Evolutionary conservation across 2,329 filamentous ascomycete species (phyloP).

Genomic region (Mycosphaerella sp.): DNA sequence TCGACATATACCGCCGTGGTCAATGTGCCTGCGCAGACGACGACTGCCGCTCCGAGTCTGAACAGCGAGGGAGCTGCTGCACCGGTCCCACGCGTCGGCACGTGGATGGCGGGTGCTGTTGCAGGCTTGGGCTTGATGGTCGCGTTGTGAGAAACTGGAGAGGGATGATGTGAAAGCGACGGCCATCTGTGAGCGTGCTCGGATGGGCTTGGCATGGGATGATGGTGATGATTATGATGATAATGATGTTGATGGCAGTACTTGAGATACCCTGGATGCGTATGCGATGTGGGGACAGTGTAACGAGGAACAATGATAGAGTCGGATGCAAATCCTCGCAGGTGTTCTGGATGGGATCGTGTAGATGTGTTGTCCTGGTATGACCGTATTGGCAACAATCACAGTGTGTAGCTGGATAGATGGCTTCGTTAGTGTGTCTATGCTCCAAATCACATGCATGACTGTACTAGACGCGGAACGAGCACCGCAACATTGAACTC

Average conservation of each 20-base stretch:
- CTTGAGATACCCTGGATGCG: background rate
- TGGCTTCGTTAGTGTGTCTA: background rate
- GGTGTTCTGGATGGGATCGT: background rate
- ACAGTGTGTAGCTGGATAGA: background rate
- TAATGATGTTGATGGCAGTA: background rate
- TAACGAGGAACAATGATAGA: background rate
- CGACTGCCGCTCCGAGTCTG: constrained; percentile 5
- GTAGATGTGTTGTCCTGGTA: too few relatives aligned
- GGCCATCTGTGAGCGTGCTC: background rate
- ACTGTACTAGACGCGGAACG: background rate
- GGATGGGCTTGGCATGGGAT: background rate
- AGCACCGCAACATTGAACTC: background rate
- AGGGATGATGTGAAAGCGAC: background rate
- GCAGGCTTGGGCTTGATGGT: constrained; percentile 7
- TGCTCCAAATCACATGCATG: background rate
- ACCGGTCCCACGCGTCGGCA: background rate
- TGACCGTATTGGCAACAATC: background rate
- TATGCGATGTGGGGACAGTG: background rate
- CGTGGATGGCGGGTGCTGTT: constrained; percentile 9
- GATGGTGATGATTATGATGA: background rate
- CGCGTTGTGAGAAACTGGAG: constrained; percentile 1
- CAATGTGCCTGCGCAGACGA: constrained; percentile 4
- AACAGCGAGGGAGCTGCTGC: constrained; percentile 13
- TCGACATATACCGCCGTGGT: constrained; percentile 12
- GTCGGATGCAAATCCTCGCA: background rate